Evolutionary conservation across 2,329 filamentous ascomycete genomes (phyloP).

Genomic region (Calonectria pseudoturangicola): DNA sequence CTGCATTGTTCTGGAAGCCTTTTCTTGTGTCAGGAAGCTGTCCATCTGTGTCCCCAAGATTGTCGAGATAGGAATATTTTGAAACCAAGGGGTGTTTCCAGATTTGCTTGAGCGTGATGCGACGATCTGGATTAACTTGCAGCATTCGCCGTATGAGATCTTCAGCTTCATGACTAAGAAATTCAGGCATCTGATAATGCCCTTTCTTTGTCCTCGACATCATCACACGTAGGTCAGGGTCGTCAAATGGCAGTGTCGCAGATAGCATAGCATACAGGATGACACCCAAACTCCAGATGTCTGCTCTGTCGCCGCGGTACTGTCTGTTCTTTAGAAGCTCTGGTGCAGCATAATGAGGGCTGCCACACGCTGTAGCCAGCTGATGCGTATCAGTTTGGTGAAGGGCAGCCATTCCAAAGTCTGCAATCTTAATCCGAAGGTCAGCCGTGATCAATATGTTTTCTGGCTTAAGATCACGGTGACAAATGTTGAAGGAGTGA

Average conservation of each 20-base stretch:
- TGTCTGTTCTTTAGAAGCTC: slow-evolving; percentile 86
- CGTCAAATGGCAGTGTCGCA: slow-evolving; percentile 88
- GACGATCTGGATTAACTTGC: slow-evolving; percentile 83
- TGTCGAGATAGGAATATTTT: slow-evolving; percentile 87
- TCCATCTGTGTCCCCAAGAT: slow-evolving; percentile 73
- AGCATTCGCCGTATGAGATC: slow-evolving; percentile 89
- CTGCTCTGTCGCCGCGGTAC: slow-evolving; percentile 90
- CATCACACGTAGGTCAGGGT: slow-evolving; percentile 77
- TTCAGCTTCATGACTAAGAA: slow-evolving; percentile 80
- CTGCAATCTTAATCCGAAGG: slow-evolving; percentile 91
- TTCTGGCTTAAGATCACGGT: slow-evolving; percentile 96
- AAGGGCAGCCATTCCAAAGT: slow-evolving; percentile 98
- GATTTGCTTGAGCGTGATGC: slow-evolving; percentile 87
- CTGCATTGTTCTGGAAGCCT: slow-evolving; percentile 75
- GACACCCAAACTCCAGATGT: slow-evolving; percentile 96
- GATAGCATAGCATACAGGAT: slow-evolving; percentile 92
- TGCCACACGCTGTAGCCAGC: slow-evolving; percentile 93
- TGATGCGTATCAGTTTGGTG: slow-evolving; percentile 86
- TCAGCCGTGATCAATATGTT: slow-evolving; percentile 91
- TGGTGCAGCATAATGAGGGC: slow-evolving; percentile 96
- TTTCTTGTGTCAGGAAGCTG: slow-evolving; percentile 76
- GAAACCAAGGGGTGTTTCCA: slow-evolving; percentile 91
- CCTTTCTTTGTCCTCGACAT: slow-evolving; percentile 77
- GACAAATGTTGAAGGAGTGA: slow-evolving; percentile 95
- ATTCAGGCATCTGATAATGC: slow-evolving; percentile 76